Evolutionary conservation across 148 eudicot genomes (phyloP), one percentile per base, ranked within the genome.

Genomic region (Diospyros kaki): DNA sequence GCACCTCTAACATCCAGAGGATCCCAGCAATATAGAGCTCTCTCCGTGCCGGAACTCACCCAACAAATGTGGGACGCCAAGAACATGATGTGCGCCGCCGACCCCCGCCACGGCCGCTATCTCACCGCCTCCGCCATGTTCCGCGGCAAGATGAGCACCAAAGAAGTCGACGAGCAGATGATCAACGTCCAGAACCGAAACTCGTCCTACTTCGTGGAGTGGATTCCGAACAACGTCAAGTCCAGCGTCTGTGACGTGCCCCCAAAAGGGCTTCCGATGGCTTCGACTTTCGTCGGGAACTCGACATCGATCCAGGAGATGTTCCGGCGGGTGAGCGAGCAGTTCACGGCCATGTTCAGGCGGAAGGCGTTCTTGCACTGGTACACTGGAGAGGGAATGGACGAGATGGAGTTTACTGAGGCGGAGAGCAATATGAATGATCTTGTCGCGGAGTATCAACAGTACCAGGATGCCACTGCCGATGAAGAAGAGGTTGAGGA

Each of bases 31-130:
- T 79, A 79, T 38, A 60, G 77, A 2, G 42, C 52, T 4, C 62
- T 73, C 17, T 50, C 77, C 1, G 81, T 79, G 45, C 68, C 81
- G 2, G 81, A 79, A 43, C 74, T 79, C 45, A 60, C 74, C n/a
- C 77, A 79, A 38, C 81, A 79, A 55, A 82, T 82, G 84, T 82
- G 84, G 84, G 84, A 82, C 41, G 45, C 84, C 18, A 82, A 78
- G 44, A 82, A 82, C 84, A 82, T 82, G 84, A 82, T 82, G 84
- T 82, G 84, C 4, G 84, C 84, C 4, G 84, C 84, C 4, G 84
- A 82, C 59, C 84, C 84, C 0, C 64, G 81, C 9, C 73, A 73
- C 28, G 81, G 81, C 42, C 81, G 81, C 9, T 75, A 74, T 71
- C 82, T 79, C 56, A 79, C 82, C 4, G 82, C 82, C 14, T 79